Base-by-base conservation (phyloP, 805 yeast genomes). In the Geotrichum ghanense region DNA sequence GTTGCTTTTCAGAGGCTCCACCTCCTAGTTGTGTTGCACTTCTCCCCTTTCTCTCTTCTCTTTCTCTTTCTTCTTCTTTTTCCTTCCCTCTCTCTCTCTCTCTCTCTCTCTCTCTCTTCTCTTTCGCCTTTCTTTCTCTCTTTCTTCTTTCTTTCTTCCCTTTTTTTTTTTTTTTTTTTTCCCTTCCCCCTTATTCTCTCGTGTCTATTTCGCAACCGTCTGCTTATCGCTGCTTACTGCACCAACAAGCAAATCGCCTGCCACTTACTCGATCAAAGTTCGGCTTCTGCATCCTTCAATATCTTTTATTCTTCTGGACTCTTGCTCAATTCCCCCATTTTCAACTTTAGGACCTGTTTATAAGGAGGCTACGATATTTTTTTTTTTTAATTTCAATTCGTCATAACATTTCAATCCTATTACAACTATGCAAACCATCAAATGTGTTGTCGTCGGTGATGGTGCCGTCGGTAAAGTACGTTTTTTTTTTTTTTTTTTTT, bases 371-470 rank as follows among this genome's bases (percentile, higher is more conserved):
- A n/a, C n/a, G n/a, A n/a, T n/a, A n/a, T n/a, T n/a, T n/a, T n/a
- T n/a, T n/a, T n/a, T n/a, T n/a, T n/a, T n/a, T n/a, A n/a, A n/a
- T n/a, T n/a, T n/a, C n/a, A n/a, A n/a, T n/a, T n/a, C n/a, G n/a
- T n/a, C n/a, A n/a, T n/a, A n/a, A n/a, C n/a, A n/a, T n/a, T n/a
- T n/a, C n/a, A n/a, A n/a, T n/a, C n/a, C n/a, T n/a, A n/a, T n/a
- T n/a, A n/a, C 27, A 24, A 47, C 17, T 22, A 60, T 60, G 63
- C 66, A 60, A 50, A 58, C 70, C 21, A 65, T 68, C 53, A 90
- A 90, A 70, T 92, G 97, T 75, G 97, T 92, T 55, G 97, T 90
- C 54, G 97, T 92, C 48, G 98, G 98, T 55, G 98, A 92, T 70
- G 98, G 98, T 85, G 97, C 97, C 57, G 97, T 92, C 53, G 98